A percentile compares a stretch with the other conserved stretches of the same genome.
Conservation (phyloP, 202 grass and related monocot species). For the Zoysia matrella region DNA sequence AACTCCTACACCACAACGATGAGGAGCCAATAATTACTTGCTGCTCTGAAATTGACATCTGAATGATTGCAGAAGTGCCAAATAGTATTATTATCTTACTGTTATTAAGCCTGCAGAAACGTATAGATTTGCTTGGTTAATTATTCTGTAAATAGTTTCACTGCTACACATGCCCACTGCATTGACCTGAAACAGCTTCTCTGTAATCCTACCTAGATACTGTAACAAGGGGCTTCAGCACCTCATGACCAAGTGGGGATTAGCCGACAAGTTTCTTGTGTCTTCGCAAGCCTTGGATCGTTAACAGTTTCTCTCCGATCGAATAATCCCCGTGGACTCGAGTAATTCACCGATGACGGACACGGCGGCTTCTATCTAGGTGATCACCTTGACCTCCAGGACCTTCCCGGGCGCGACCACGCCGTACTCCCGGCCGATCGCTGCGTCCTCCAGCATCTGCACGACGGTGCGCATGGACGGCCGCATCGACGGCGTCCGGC, state of each 20-base stretch:
- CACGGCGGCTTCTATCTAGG: too few species aligned
- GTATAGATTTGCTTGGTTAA: too few species aligned
- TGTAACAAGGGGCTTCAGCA: neutral
- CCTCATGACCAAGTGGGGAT: too few species aligned
- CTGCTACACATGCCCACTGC: too few species aligned
- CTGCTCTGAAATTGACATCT: neutral
- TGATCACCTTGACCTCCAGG: too few species aligned
- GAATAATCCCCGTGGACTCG: too few species aligned
- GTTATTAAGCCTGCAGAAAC: neutral
- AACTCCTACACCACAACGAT: too few species aligned
- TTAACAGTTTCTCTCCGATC: neutral
- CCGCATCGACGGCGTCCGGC: slow-evolving; percentile 51
- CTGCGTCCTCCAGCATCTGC: slow-evolving; percentile 86
- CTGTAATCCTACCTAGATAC: neutral
- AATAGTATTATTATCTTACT: neutral
- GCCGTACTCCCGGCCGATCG: neutral
- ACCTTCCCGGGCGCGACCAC: too few species aligned
- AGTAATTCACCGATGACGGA: too few species aligned
- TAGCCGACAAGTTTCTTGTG: too few species aligned
- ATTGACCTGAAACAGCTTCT: neutral
- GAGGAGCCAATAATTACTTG: neutral
- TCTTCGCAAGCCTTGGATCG: neutral
- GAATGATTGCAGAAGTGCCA: too few species aligned
- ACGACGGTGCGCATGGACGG: neutral
- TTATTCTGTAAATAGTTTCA: too few species aligned